phyloP scores from a whole-genome alignment of 148 eudicot genomes.

The Pharnaceum exiguum region DNA sequence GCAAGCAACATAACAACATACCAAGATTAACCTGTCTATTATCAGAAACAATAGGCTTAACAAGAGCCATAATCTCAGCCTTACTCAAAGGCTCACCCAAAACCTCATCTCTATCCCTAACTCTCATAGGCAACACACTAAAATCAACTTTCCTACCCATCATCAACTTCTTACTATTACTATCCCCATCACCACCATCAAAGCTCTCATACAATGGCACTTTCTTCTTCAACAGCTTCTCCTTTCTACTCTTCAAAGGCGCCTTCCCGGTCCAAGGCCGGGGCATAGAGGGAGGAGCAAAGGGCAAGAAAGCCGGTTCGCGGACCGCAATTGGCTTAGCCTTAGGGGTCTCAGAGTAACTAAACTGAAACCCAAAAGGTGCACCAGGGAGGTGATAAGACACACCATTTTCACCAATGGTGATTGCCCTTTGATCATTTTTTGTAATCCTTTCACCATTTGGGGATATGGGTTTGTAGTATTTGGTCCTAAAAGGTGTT shows the following conservation, averaged over 20 bases:
- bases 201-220: constrained; percentile 56
- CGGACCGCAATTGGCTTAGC: constrained; percentile 68
- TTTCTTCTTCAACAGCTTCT: constrained; percentile 35
- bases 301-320: constrained; percentile 87
- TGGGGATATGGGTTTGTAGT: constrained; percentile 55
- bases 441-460: constrained; percentile 23
- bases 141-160: constrained; percentile 39
- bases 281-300: constrained; percentile 87
- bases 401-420: constrained; percentile 66
- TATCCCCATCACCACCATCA: constrained; percentile 23
- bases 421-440: constrained; percentile 40
- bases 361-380: constrained; percentile 84
- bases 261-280: constrained; percentile 97
- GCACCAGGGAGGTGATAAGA: constrained; percentile 84
- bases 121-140: constrained; percentile 33
- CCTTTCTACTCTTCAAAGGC: constrained; percentile 50
- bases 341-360: constrained; percentile 89
- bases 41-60: constrained; percentile 43
- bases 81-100: constrained; percentile 67
- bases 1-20: constrained; percentile 21
- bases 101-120: constrained; percentile 47
- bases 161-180: constrained; percentile 39
- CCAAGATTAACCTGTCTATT: constrained; percentile 60
- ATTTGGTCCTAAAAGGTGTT: constrained; percentile 54
- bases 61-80: constrained; percentile 52